Conservation (phyloP, 768 basidiomycete species). For the Coprinopsis marcescibilis region DNA sequence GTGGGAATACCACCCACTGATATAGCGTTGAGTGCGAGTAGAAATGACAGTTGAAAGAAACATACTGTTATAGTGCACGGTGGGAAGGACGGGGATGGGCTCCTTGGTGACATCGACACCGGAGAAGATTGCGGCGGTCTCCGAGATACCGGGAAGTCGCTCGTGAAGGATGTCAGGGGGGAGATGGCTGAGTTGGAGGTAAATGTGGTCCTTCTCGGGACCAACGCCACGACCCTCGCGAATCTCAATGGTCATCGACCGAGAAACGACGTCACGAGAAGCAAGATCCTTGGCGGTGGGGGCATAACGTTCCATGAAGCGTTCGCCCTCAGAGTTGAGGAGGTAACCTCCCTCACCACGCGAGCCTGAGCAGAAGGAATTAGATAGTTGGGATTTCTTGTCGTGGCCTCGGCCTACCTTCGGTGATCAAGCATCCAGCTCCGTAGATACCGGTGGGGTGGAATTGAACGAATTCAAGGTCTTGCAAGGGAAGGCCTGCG, state of each 20-base stretch:
- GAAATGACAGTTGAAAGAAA: slow-evolving; percentile 14
- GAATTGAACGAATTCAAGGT: slow-evolving; percentile 99
- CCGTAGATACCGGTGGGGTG: slow-evolving; percentile 99
- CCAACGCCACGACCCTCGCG: slow-evolving; percentile 99
- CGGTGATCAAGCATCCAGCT: slow-evolving; percentile 97
- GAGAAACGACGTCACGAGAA: slow-evolving; percentile 98
- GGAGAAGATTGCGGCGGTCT: slow-evolving; percentile 97
- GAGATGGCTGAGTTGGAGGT: slow-evolving; percentile 93
- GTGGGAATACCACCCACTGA: slow-evolving; percentile 99
- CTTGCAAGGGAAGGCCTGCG: slow-evolving; percentile 94
- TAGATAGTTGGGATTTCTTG: background rate
- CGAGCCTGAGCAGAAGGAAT: slow-evolving; percentile 55
- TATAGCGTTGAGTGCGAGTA: background rate
- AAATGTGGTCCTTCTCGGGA: slow-evolving; percentile 96
- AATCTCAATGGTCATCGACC: slow-evolving; percentile 98
- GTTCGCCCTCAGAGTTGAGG: slow-evolving; percentile 96
- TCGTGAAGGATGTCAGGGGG: slow-evolving; percentile 95
- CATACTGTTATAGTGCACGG: slow-evolving; percentile 98
- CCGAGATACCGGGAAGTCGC: slow-evolving; percentile 97
- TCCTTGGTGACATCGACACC: slow-evolving; percentile 99
- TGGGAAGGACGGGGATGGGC: slow-evolving; percentile 96
- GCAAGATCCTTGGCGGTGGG: slow-evolving; percentile 99
- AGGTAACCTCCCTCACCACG: slow-evolving; percentile 99
- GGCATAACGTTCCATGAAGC: slow-evolving; percentile 99
- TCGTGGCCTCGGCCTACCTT: slow-evolving; percentile 48